Evolutionary conservation across 2,329 filamentous ascomycete species (phyloP).

Genomic region (Fusarium goolgardi): DNA sequence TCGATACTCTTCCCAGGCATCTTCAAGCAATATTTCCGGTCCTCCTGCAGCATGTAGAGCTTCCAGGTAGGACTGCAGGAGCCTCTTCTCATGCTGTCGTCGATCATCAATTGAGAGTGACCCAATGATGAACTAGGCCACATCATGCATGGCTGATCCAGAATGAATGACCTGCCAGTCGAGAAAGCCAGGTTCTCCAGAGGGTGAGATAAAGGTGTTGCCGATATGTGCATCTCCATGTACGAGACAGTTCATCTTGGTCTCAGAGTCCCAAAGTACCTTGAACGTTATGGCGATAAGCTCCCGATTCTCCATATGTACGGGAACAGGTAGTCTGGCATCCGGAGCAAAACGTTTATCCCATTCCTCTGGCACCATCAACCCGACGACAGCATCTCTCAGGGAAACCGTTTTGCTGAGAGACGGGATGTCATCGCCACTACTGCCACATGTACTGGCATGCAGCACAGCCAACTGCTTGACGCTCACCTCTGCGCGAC

Average conservation of each 20-base stretch:
- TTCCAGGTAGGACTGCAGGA: conserved; percentile 23
- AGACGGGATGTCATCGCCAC: background rate
- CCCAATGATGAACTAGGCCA: conserved; percentile 12
- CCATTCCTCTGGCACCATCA: conserved; percentile 3
- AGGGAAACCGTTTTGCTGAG: background rate
- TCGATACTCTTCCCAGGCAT: conserved; percentile 25
- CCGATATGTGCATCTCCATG: conserved; percentile 21
- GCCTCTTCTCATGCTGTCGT: conserved; percentile 6
- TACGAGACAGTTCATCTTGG: conserved; percentile 9
- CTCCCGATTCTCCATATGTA: background rate
- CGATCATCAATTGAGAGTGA: conserved; percentile 13
- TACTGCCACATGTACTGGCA: conserved; percentile 18
- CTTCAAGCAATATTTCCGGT: background rate
- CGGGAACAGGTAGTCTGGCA: conserved; percentile 2
- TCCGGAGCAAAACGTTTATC: conserved; percentile 9
- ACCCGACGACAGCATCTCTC: background rate
- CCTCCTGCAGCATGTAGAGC: background rate
- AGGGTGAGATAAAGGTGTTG: conserved; percentile 9
- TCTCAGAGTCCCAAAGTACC: conserved; percentile 2
- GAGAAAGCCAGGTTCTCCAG: conserved; percentile 24
- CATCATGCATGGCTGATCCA: conserved; percentile 19
- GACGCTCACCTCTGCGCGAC: background rate
- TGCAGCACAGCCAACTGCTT: conserved; percentile 25
- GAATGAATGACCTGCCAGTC: conserved; percentile 26
- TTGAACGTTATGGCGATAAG: background rate